Percentiles rank a stretch among this genome's conserved stretches.
Conservation (phyloP, 768 basidiomycete species). For the Leccinum boreale region DNA sequence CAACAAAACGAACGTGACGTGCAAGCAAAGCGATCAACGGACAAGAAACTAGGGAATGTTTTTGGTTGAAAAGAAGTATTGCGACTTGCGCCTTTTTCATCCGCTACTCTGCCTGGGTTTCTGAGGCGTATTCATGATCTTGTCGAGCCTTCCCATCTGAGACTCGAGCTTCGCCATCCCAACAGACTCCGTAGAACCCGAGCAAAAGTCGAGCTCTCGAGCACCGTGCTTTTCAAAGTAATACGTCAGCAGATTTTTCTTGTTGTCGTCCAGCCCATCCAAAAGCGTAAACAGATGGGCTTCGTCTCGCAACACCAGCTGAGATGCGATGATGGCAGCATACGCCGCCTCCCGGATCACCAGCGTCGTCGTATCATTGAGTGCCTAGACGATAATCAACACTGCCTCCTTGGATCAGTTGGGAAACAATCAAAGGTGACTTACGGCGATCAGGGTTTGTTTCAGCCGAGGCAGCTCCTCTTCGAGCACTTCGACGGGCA, state of each 20-base stretch:
- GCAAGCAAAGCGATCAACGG: not conserved
- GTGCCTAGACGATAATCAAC: constrained; percentile 43
- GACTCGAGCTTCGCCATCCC: constrained; percentile 72
- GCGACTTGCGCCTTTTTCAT: not conserved
- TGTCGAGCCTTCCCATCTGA: constrained; percentile 79
- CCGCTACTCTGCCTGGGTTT: constrained; percentile 22
- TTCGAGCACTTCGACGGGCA: constrained; percentile 82
- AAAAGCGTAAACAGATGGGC: constrained; percentile 77
- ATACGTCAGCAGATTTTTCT: constrained; percentile 88
- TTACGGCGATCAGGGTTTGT: constrained; percentile 63
- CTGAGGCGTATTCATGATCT: constrained; percentile 72
- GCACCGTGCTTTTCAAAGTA: constrained; percentile 86
- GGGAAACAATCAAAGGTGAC: constrained; percentile 22
- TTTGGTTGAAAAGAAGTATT: not conserved
- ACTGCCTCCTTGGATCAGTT: not conserved
- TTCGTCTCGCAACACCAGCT: constrained; percentile 79
- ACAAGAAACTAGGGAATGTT: not conserved
- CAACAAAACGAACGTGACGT: constrained; percentile 16
- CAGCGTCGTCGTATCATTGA: constrained; percentile 70
- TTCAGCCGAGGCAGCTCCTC: constrained; percentile 81
- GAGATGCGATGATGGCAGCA: constrained; percentile 78
- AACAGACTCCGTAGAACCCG: constrained; percentile 31
- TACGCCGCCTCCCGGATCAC: constrained; percentile 83
- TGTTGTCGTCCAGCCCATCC: constrained; percentile 81
- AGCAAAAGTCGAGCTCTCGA: constrained; percentile 44